A percentile compares a stretch with the other conserved stretches of the same genome.
Conservation (phyloP, 495 filamentous ascomycete genomes). For the Rusavskia elegans region DNA sequence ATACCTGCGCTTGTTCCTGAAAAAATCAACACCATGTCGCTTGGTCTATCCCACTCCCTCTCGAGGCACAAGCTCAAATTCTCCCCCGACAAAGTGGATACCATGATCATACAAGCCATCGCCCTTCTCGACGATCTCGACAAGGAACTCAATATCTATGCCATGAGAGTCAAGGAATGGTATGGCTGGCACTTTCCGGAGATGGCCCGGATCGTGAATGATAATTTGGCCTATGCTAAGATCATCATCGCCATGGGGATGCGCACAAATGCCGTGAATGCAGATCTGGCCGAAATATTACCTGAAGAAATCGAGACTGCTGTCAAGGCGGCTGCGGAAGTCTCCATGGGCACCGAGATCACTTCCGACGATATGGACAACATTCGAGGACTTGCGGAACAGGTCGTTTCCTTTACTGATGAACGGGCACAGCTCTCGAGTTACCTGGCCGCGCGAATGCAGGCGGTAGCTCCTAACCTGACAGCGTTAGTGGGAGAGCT, state of each 20-base stretch:
- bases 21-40: slow-evolving; percentile 79
- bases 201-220: slow-evolving; percentile 88
- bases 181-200: slow-evolving; percentile 99
- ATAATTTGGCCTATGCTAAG: slow-evolving; percentile 87
- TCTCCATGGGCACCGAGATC: slow-evolving; percentile 98
- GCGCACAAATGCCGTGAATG: slow-evolving; percentile 53
- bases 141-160: slow-evolving; percentile 97
- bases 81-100: slow-evolving; percentile 96
- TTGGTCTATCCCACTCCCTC: slow-evolving; percentile 91
- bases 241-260: slow-evolving; percentile 81
- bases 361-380: slow-evolving; percentile 75
- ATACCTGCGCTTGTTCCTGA: slow-evolving; percentile 77
- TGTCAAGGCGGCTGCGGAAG: slow-evolving; percentile 85
- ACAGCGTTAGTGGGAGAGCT: slow-evolving; percentile 88
- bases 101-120: slow-evolving; percentile 98
- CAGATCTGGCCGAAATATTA: slow-evolving; percentile 80
- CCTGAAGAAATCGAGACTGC: slow-evolving; percentile 90
- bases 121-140: slow-evolving; percentile 87
- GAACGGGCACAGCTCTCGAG: slow-evolving; percentile 75
- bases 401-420: slow-evolving; percentile 80
- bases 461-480: slow-evolving; percentile 90
- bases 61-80: slow-evolving; percentile 99
- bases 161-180: slow-evolving; percentile 99
- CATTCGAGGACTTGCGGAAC: slow-evolving; percentile 78
- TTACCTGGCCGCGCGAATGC: slow-evolving; percentile 88